These are phyloP conservation scores for Pinus tabuliformis DNA, from an alignment of 75 land plant species.

Conservation along the genomic window DNA sequence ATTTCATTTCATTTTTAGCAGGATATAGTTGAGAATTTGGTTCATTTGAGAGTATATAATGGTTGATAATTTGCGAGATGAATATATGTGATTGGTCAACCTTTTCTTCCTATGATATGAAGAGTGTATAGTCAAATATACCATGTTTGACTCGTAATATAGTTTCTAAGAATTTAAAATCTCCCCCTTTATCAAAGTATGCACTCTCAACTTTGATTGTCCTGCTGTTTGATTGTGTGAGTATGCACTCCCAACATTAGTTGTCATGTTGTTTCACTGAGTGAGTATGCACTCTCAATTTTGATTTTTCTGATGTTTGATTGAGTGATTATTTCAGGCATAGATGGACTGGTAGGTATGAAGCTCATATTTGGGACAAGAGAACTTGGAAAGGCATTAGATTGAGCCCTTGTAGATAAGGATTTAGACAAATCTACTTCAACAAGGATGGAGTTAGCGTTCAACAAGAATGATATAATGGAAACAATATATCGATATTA, in stretches of 20 bases:
- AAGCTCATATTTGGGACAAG: constrained; percentile 99
- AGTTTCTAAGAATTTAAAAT: background rate
- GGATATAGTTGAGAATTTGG: no score
- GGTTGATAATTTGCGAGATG: no score
- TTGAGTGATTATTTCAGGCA: constrained; percentile 42
- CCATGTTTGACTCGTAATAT: background rate
- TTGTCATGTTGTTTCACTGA: background rate
- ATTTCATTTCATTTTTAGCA: no score
- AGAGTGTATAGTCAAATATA: no score
- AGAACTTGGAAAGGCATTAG: constrained; percentile 69
- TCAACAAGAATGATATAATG: no score
- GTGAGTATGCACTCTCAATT: background rate
- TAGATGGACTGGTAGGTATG: constrained; percentile 98
- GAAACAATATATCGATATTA: no score
- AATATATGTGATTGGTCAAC: no score
- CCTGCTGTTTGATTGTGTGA: background rate
- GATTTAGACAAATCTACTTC: no score
- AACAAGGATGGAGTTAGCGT: no score
- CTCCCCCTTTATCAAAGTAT: background rate
- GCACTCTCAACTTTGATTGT: background rate
- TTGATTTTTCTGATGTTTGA: background rate
- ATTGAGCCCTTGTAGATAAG: no score
- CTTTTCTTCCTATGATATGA: no score
- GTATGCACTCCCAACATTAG: background rate
- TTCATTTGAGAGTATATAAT: no score